Conservation (phyloP, 2,329 filamentous ascomycete genomes). For the Nannizziopsis barbatae region DNA sequence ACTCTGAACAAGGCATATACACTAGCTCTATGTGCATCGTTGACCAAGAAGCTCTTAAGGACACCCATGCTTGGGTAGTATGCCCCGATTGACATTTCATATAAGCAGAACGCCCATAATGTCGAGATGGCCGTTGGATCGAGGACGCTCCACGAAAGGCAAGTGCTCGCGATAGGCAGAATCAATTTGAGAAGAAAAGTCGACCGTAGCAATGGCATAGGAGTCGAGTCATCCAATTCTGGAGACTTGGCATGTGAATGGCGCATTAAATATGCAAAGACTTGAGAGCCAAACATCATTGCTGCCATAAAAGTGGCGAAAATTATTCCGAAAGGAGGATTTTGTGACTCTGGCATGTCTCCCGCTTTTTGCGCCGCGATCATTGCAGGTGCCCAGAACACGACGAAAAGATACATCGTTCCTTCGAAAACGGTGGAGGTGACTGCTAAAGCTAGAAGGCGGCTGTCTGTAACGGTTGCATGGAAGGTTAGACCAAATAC, state of each 20-base stretch:
- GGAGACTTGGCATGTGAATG: not conserved
- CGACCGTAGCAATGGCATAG: slow-evolving; percentile 20
- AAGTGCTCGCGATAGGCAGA: slow-evolving; percentile 27
- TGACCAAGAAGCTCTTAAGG: slow-evolving; percentile 45
- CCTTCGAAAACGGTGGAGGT: slow-evolving; percentile 47
- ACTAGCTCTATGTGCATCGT: slow-evolving; percentile 43
- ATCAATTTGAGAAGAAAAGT: slow-evolving; percentile 33
- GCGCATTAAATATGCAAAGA: slow-evolving; percentile 36
- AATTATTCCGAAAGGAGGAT: slow-evolving; percentile 38
- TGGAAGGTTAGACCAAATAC: not conserved
- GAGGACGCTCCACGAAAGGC: slow-evolving; percentile 36
- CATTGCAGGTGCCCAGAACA: slow-evolving; percentile 51
- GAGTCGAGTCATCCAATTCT: slow-evolving; percentile 12
- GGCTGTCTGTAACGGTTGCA: slow-evolving; percentile 28
- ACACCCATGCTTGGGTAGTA: slow-evolving; percentile 49
- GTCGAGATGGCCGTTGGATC: slow-evolving; percentile 33
- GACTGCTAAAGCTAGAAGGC: slow-evolving; percentile 42
- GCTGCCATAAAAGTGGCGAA: slow-evolving; percentile 44
- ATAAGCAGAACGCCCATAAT: slow-evolving; percentile 48
- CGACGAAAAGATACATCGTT: slow-evolving; percentile 52
- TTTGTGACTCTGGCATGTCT: not conserved
- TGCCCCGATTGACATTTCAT: slow-evolving; percentile 47
- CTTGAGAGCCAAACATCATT: slow-evolving; percentile 48
- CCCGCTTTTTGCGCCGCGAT: slow-evolving; percentile 29
- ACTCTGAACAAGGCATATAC: slow-evolving; percentile 49